A percentile compares a stretch with the other conserved stretches of the same genome.
phyloP scores from a whole-genome alignment of 768 basidiomycete genomes.

The Cantharellus cinnabarinus region DNA sequence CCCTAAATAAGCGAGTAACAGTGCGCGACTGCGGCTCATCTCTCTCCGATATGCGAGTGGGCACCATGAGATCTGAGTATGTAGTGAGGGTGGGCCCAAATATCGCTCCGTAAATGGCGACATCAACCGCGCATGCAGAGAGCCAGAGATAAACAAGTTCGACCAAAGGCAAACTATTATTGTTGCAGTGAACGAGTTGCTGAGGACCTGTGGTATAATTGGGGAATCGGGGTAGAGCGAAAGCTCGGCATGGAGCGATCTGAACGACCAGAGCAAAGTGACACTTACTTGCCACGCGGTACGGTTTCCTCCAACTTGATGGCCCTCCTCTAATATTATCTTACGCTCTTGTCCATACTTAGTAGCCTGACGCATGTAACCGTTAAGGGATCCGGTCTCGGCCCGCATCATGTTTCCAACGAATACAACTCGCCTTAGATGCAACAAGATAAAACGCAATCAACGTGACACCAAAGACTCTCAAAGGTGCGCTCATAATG shows the following conservation, averaged over 20 bases:
- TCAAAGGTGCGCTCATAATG: constrained; percentile 46
- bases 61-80: constrained; percentile 31
- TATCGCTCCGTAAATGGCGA: constrained; percentile 6
- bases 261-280: neutral
- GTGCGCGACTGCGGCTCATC: constrained; percentile 28
- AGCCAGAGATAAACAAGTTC: constrained; percentile 26
- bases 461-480: constrained; percentile 42
- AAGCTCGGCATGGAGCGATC: neutral
- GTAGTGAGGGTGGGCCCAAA: neutral
- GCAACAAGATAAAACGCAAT: constrained; percentile 64
- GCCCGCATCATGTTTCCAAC: too few relatives aligned
- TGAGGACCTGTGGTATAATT: constrained; percentile 22
- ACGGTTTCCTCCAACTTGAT: constrained; percentile 54
- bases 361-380: constrained; percentile 33
- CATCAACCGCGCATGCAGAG: constrained; percentile 11
- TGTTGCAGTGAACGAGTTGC: constrained; percentile 52
- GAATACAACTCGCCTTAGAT: constrained; percentile 17
- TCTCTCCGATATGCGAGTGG: constrained; percentile 26
- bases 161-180: constrained; percentile 46
- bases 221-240: neutral
- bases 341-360: constrained; percentile 69
- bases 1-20: constrained; percentile 51
- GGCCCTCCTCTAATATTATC: constrained; percentile 54
- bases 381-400: too few relatives aligned
- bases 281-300: constrained; percentile 48